Percentiles rank a stretch among this genome's conserved stretches.
phyloP scores from a whole-genome alignment of 345 rosid genomes.

The Excoecaria agallocha region DNA sequence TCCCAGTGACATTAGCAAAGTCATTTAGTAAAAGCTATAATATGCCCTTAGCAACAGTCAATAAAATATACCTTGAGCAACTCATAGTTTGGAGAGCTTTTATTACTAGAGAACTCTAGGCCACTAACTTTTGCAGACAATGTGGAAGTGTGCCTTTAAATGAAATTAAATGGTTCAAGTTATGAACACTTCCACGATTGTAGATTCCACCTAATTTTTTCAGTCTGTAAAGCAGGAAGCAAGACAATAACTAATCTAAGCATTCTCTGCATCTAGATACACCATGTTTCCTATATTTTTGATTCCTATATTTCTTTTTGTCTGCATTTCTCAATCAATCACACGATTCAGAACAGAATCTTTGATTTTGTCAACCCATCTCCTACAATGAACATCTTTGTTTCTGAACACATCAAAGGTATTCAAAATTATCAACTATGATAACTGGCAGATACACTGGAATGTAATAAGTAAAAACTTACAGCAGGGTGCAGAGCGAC shows the following conservation, averaged over 20 bases:
- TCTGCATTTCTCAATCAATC: background rate
- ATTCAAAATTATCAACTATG: background rate
- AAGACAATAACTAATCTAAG: background rate
- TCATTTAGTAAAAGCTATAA: background rate
- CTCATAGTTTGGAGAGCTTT: background rate
- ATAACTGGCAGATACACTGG: background rate
- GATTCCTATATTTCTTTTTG: background rate
- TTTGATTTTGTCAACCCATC: background rate
- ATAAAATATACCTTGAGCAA: background rate
- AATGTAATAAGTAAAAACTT: constrained; percentile 36
- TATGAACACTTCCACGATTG: background rate
- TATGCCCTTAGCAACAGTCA: background rate
- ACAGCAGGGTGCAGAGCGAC: constrained; percentile 92
- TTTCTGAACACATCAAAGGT: background rate
- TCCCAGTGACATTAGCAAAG: background rate
- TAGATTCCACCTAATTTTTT: background rate
- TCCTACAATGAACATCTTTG: background rate
- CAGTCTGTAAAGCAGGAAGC: background rate
- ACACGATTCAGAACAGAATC: background rate
- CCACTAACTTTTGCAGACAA: background rate
- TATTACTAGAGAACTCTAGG: background rate
- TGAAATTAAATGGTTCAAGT: background rate
- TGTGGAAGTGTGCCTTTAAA: background rate
- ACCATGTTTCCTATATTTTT: background rate
- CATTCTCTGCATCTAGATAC: background rate